Percentiles rank a stretch among this genome's conserved stretches.
These are phyloP conservation scores for Iodosphaeria phyllophila DNA, from an alignment of 2,329 filamentous ascomycete species.

Conservation along the genomic window DNA sequence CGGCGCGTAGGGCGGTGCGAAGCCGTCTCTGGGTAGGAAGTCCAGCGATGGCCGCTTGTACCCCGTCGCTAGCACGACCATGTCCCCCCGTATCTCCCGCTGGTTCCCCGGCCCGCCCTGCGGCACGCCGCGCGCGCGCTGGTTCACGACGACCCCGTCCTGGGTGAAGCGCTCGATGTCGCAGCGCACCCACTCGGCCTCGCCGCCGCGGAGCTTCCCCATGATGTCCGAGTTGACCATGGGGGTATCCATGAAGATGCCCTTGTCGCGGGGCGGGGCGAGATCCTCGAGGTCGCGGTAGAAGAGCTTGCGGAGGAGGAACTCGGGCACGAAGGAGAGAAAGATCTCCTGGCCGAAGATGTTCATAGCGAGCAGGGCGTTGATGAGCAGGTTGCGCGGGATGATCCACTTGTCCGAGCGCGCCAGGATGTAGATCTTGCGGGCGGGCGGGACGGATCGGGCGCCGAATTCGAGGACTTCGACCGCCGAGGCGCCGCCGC, in stretches of 20 bases:
- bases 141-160: conserved; percentile 50
- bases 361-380: conserved; percentile 58
- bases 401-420: conserved; percentile 79
- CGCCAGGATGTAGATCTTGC: conserved; percentile 53
- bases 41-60: conserved; percentile 54
- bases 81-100: conserved; percentile 49
- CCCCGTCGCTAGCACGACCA: conserved; percentile 71
- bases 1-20: conserved; percentile 53
- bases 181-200: conserved; percentile 63
- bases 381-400: conserved; percentile 57
- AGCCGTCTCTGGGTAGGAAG: conserved; percentile 58
- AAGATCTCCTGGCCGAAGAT: conserved; percentile 61
- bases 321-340: conserved; percentile 63
- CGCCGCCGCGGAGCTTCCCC: conserved; percentile 50
- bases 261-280: conserved; percentile 47
- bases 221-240: conserved; percentile 79
- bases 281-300: conserved; percentile 65
- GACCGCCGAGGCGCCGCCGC: conserved; percentile 64
- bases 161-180: conserved; percentile 53
- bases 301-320: conserved; percentile 57
- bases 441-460: conserved; percentile 41
- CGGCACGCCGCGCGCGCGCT: conserved; percentile 52
- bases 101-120: conserved; percentile 55
- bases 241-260: conserved; percentile 67
- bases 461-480: conserved; percentile 69